Evolutionary conservation across 176 grass and related monocot species (phyloP), one percentile per base, ranked within the genome.

Genomic region (Zizania latifolia): DNA sequence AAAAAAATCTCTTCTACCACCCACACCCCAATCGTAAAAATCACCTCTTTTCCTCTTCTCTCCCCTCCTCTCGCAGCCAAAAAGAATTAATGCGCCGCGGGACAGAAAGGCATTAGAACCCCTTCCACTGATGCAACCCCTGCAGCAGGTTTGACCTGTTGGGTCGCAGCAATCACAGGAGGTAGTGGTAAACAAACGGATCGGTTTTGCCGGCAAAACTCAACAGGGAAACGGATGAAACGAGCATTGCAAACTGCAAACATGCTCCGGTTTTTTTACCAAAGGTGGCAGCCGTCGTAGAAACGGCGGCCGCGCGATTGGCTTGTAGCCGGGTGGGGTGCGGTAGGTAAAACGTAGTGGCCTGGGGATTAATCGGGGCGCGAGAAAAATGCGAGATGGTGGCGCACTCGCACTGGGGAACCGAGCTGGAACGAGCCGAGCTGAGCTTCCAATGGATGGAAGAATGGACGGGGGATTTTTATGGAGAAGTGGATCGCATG

Each of bases 61-160:
- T 6, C 26, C 34, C 6, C 34, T 6, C 26, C 22, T 67, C 12
- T 66, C 21, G 36, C 38, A 5, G 0, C 38, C 38, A 5, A 2
- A 68, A 66, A 67, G 67, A 72, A 39, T 72, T 45, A 79, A 82
- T 87, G 79, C 11, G 79, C 68, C 8, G 17, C 2, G 85, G 58
- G 79, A 87, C 85, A 87, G 85, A 82, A 87, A 77, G 74, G 79
- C 85, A 78, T 87, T 82, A 87, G 79, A 87, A 82, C 73, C 71
- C 70, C 13, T 21, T 13, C 26, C 71, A 48, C 37, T 63, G 84
- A 54, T 75, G 77, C 69, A 13, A 44, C 57, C 22, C 39, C 68
- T 37, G 78, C 69, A 45, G 63, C 53, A 62, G 56, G 72, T 87
- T 87, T 87, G 85, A 83, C 85, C 68, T 68, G 74, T 54, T 64